Evolutionary conservation across 2,329 filamentous ascomycete genomes (phyloP), one percentile per base, ranked within the genome.

Genomic region (Arthroderma sp.): DNA sequence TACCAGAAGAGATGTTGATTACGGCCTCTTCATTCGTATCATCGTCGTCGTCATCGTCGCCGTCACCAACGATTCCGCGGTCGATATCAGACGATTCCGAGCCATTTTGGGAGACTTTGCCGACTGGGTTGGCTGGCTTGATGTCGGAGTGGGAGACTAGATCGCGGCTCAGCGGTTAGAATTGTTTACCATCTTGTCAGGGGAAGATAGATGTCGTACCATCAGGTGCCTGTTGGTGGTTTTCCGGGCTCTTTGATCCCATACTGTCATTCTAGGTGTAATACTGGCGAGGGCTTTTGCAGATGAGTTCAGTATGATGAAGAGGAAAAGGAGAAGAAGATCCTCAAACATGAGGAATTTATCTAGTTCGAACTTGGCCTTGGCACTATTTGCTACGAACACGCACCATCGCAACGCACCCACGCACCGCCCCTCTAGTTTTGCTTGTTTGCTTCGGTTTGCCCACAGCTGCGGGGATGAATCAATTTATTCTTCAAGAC

Each of bases 41-140:
- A 10, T 54, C 52, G n/a, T 54, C 56, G 36, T 58, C 54, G 33
- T 56, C 56, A 5, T 54, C 60, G 37, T 56, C 54, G 38, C 59
- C 58, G 22, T 54, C 54, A 38, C 56, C 58, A 9, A 34, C 46
- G 15, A 38, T 36, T 33, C 53, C 57, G 6, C 11, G 39, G 36
- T 38, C 44, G 30, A 45, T 3, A 42, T 45, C 39, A 29, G 39
- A 11, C 36, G 15, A 37, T 37, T 38, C 30, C 28, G 29, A n/a
- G 37, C 43, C 4, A 15, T 28, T 33, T 42, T 45, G 47, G 36
- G 43, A 29, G 28, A 42, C 36, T 37, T 40, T 29, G 30, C 43
- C 10, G 34, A 38, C 36, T 22, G 38, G 30, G 22, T 40, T 47
- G 10, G 46, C 15, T 8, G 44, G 44, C 27, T 47, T 49, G 44